Evolutionary conservation across 208 protist genomes (phyloP), one percentile per base, ranked within the genome.

Genomic region (Leishmania martiniquensis): DNA sequence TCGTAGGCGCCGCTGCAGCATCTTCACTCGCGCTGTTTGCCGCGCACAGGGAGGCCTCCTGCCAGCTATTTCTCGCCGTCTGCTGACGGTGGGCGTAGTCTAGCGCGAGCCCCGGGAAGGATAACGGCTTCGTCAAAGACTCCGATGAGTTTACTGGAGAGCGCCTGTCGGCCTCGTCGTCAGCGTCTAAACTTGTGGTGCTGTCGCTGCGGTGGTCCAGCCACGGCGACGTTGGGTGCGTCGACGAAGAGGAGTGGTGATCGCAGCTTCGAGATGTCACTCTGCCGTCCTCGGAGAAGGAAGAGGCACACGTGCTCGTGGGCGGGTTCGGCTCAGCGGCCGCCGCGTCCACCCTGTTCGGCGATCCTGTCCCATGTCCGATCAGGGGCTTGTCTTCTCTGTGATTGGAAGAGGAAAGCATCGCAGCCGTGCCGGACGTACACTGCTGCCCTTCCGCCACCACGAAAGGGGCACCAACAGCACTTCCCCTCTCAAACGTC

Each of bases 161-260:
- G 5, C 44, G 72, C 52, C 39, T 59, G 32, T 83, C 79, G 22
- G 74, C 79, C 68, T 83, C 79, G 69, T 83, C 79, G 51, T 78
- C 79, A 4, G 79, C 79, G 59, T 83, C 79, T n/a, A 83, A 44
- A 59, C 79, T 83, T 42, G 73, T 79, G 7, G 74, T 67, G 47
- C 45, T 72, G 45, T 47, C 20, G 25, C 79, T 79, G 32, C 63
- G 57, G 20, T 39, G 32, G 2, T 72, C 60, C 17, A 44, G 67
- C 57, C 74, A 83, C 25, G 49, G 74, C 4, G 72, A 76, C n/a
- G 73, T 29, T 1, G 68, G 39, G 37, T 22, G 37, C 42, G 51
- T 57, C 32, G 63, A 32, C 7, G 49, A 78, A 2, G 70, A 62
- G 10, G 51, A 59, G 20, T 60, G 52, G 51, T 52, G n/a, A 45